A percentile compares a stretch with the other conserved stretches of the same genome.
Evolutionary conservation across 768 basidiomycete species (phyloP).

Genomic region (Tremella yokohamensis): DNA sequence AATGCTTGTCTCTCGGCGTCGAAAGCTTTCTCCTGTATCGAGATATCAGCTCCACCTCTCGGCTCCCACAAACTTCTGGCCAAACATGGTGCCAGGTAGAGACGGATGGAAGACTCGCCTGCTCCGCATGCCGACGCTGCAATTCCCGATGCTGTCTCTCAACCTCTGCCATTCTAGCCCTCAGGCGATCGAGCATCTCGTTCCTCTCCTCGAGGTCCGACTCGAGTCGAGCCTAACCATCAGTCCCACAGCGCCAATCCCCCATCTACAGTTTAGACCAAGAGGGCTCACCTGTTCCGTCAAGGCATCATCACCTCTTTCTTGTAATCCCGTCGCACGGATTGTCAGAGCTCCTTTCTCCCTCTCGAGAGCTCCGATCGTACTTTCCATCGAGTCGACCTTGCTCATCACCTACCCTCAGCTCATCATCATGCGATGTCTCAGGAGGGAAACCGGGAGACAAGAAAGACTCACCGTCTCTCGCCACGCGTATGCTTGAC

Average conservation of each 20-base stretch:
- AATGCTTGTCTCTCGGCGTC: constrained; percentile 43
- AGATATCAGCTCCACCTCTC: background rate
- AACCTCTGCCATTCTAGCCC: constrained; percentile 20
- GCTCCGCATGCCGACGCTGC: constrained; percentile 39
- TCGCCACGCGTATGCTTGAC: constrained; percentile 21
- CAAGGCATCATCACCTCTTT: constrained; percentile 25
- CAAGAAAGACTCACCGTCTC: constrained; percentile 10
- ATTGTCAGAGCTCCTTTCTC: constrained; percentile 16
- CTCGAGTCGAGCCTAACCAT: constrained; percentile 35
- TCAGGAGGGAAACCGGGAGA: too few relatives aligned
- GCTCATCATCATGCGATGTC: background rate
- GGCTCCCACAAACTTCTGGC: background rate
- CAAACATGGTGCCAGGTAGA: background rate
- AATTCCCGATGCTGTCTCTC: constrained; percentile 33
- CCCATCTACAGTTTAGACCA: background rate
- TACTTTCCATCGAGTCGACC: constrained; percentile 12
- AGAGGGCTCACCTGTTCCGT: constrained; percentile 30
- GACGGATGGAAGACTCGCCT: constrained; percentile 25
- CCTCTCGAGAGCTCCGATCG: constrained; percentile 8
- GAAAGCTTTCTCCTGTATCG: constrained; percentile 38
- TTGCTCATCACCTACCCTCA: constrained; percentile 9
- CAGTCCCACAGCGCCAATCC: background rate
- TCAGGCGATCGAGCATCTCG: constrained; percentile 30
- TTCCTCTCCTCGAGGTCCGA: constrained; percentile 36
- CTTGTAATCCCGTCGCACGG: constrained; percentile 15